Percentiles rank a stretch among this genome's conserved stretches.
Conservation (phyloP, 1,284 basidiomycete genomes). For the Psilocybe mexicana region DNA sequence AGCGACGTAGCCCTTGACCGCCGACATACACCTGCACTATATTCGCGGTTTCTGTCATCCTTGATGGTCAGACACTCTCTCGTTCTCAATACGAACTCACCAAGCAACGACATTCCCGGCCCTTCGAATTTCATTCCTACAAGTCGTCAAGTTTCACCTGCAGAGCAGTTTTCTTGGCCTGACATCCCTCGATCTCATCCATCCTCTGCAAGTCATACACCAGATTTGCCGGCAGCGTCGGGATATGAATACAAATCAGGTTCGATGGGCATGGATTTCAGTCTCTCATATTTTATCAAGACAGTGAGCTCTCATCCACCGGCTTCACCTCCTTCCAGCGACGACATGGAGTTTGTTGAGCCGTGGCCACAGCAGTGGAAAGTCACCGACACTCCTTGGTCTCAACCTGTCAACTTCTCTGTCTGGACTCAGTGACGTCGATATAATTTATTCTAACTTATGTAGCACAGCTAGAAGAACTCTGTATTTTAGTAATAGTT, state of each 20-base stretch:
- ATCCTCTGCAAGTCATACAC: constrained; percentile 14
- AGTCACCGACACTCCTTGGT: neutral
- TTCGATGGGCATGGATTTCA: constrained; percentile 42
- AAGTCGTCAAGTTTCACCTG: constrained; percentile 26
- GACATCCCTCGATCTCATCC: constrained; percentile 29
- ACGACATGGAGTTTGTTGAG: constrained; percentile 10
- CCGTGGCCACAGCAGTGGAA: constrained; percentile 13
- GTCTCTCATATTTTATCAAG: constrained; percentile 41
- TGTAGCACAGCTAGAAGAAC: neutral
- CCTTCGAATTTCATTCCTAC: constrained; percentile 20
- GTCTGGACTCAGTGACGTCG: neutral
- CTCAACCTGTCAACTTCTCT: neutral
- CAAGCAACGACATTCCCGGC: constrained; percentile 15
- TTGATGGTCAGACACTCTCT: constrained; percentile 44
- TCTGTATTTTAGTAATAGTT: neutral
- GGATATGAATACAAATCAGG: constrained; percentile 28
- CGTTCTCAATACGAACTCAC: constrained; percentile 16
- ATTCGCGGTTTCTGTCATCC: constrained; percentile 51
- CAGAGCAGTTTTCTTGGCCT: constrained; percentile 40
- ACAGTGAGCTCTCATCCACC: constrained; percentile 31
- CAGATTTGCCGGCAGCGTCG: constrained; percentile 20
- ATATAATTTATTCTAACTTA: neutral
- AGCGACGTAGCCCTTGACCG: constrained; percentile 49
- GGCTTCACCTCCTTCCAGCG: constrained; percentile 10
- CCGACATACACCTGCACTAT: constrained; percentile 51